These are phyloP conservation scores for Aspergillus coremiiformis DNA, from an alignment of 495 filamentous ascomycete genomes.

Conservation along the genomic window DNA sequence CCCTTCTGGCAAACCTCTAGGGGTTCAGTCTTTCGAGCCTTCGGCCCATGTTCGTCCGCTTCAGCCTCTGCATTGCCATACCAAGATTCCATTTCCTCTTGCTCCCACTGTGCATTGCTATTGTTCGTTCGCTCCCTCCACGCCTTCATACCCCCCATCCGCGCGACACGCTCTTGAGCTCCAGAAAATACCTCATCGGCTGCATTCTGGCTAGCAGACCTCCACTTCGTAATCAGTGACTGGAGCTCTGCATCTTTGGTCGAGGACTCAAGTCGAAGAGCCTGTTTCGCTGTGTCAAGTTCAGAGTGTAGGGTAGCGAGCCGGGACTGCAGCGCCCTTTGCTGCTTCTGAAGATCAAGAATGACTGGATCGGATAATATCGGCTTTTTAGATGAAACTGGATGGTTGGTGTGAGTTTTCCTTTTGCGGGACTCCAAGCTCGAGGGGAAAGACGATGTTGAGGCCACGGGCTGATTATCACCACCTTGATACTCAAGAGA, in stretches of 20 bases:
- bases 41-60: slow-evolving; percentile 24
- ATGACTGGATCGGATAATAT: slow-evolving; percentile 15
- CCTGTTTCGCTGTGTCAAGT: slow-evolving; percentile 45
- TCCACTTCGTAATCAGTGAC: slow-evolving; percentile 43
- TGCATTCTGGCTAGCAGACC: slow-evolving; percentile 36
- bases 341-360: slow-evolving; percentile 9
- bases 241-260: slow-evolving; percentile 42
- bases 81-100: slow-evolving; percentile 22
- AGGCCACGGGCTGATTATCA: neutral
- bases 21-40: slow-evolving; percentile 19
- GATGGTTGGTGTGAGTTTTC: neutral
- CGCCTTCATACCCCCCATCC: slow-evolving; percentile 51
- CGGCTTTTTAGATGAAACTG: slow-evolving; percentile 7
- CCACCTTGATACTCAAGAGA: slow-evolving; percentile 2
- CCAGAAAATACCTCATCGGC: slow-evolving; percentile 45
- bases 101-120: slow-evolving; percentile 27
- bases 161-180: slow-evolving; percentile 35
- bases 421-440: slow-evolving; percentile 6
- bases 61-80: slow-evolving; percentile 8
- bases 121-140: slow-evolving; percentile 44
- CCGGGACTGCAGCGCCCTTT: slow-evolving; percentile 25
- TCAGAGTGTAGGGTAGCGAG: slow-evolving; percentile 29
- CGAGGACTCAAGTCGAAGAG: slow-evolving; percentile 40
- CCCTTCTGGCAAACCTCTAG: slow-evolving; percentile 19
- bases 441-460: neutral